A percentile compares a stretch with the other conserved stretches of the same genome.
Evolutionary conservation across 768 basidiomycete species (phyloP).

Genomic region (Suillus sp.): DNA sequence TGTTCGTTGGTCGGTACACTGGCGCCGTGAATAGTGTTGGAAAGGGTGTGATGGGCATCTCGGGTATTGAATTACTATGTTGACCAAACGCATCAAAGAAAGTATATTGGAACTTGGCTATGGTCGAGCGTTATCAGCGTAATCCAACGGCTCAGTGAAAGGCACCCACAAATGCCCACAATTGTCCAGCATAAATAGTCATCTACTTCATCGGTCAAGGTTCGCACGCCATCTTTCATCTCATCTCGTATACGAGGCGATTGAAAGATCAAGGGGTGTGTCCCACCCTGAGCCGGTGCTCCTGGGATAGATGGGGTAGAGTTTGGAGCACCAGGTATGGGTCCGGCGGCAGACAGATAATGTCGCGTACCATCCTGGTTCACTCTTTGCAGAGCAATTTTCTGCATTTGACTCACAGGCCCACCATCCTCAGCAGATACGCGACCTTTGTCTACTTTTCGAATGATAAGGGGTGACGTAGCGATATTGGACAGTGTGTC

Average conservation of each 20-base stretch:
- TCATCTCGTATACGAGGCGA: slow-evolving; percentile 82
- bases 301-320: slow-evolving; percentile 73
- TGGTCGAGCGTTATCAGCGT: slow-evolving; percentile 23
- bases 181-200: slow-evolving; percentile 97
- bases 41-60: slow-evolving; percentile 84
- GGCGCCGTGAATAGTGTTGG: slow-evolving; percentile 85
- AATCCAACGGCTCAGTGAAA: slow-evolving; percentile 12
- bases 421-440: slow-evolving; percentile 88
- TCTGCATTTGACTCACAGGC: slow-evolving; percentile 96
- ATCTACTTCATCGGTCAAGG: slow-evolving; percentile 87
- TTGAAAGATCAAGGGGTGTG: slow-evolving; percentile 79
- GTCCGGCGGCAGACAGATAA: slow-evolving; percentile 88
- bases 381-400: slow-evolving; percentile 86
- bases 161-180: slow-evolving; percentile 83
- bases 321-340: slow-evolving; percentile 75
- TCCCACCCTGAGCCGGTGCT: slow-evolving; percentile 73
- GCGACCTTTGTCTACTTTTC: slow-evolving; percentile 90
- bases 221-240: slow-evolving; percentile 71
- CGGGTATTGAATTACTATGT: slow-evolving; percentile 67
- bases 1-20: slow-evolving; percentile 65
- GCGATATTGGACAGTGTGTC: slow-evolving; percentile 85
- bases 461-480: slow-evolving; percentile 83
- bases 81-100: slow-evolving; percentile 90
- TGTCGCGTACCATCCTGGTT: slow-evolving; percentile 82
- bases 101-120: slow-evolving; percentile 92